Evolutionary conservation across 2,329 filamentous ascomycete species (phyloP), one percentile per base, ranked within the genome.

Genomic region (Colletotrichum paranaense): DNA sequence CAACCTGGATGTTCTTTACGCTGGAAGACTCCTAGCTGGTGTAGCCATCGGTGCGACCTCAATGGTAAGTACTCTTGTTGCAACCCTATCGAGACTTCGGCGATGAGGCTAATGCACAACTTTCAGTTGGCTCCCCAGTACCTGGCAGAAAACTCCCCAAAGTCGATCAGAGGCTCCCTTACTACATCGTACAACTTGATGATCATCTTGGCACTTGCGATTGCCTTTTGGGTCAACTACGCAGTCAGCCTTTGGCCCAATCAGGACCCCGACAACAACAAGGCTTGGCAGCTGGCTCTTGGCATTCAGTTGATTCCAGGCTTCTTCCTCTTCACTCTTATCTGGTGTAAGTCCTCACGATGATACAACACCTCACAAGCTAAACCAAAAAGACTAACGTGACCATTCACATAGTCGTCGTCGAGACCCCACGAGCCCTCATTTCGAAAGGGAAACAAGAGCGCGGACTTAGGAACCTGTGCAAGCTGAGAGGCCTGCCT

Each of bases 141-240:
- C 68, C 78, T 85, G 1, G 80, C 82, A 1, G 84, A 86, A 68
- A 84, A 82, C 63, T 80, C 81, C 0, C 84, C 83, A 4, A 84
- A 83, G 63, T 81, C 81, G 8, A 78, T 85, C 19, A 80, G 83
- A 65, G 84, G 83, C 0, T 81, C 82, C 2, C 78, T 85, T 49
- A 84, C 83, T 1, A 82, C 83, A 5, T 78, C 81, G 0, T 85
- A 84, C 70, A 84, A 84, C 65, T 73, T 84, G 12, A 82, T 83
- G 76, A 84, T 84, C 60, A 78, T 84, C 26, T 62, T 80, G 3
- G 81, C 81, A 0, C 75, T 84, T 0, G 79, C 79, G 11, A 75
- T 83, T 8, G 81, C 80, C 3, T 81, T 81, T 62, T 81, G 81
- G 79, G 77, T 76, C 30, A 81, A 79, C 70, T 81, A 80, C 72